Base-by-base conservation (phyloP, 1,284 basidiomycete genomes). In the Tilletia setariae region DNA sequence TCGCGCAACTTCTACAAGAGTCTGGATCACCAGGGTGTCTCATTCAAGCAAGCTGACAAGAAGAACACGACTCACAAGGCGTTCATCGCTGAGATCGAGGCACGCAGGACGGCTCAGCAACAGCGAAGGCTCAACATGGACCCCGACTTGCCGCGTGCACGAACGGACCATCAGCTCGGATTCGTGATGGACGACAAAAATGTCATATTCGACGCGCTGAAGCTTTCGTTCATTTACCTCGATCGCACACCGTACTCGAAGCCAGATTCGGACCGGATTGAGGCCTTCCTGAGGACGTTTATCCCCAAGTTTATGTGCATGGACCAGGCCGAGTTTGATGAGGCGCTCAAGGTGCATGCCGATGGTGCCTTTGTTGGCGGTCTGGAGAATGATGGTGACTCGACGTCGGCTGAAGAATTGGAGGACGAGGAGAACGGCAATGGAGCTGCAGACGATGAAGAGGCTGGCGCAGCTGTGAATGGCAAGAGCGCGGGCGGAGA, bases 31-130 rank as follows among this genome's bases (percentile, higher is more conserved):
- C 94, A 98, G 81, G 94, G 93, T 4, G 91, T 93, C 79, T 89
- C 88, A 72, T 96, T 96, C 89, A 98, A 98, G 85, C 87, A 87
- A 61, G 92, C 92, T 81, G 96, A 99, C 86, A 98, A 97, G 87
- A 97, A 97, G 86, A 89, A 88, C 65, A 91, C 96, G 79, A 95
- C 93, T 3, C 87, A 90, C 62, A 98, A 95, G 84, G 87, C 90
- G 71, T 91, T 98, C 78, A 89, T 97, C 61, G 87, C 86, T 53
- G 93, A 98, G 77, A 92, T 98, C 77, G 94, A 98, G 84, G 83
- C 86, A 53, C 85, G 90, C 70, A 90, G 91, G 78, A 86, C 87
- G 32, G 88, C 89, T 79, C 91, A 94, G 83, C 89, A 91, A 71
- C 78, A 81, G 67, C 72, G 76, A 44, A 65, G 79, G 35, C 71